Conservation (phyloP, 345 rosid species). For the Orychophragmus violaceus region DNA sequence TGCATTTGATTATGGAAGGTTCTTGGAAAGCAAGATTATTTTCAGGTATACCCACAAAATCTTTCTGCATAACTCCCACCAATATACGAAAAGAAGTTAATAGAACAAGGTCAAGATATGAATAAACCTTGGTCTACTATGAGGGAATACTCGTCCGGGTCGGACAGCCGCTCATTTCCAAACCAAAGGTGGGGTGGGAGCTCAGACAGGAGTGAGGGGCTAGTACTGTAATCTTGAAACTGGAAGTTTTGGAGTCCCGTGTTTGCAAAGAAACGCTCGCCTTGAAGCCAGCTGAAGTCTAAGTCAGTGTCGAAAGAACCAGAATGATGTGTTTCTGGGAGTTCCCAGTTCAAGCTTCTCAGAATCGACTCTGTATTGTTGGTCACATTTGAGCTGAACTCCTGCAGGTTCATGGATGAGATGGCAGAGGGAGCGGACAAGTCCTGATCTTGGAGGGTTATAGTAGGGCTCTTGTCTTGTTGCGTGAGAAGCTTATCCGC, state of each 20-base stretch:
- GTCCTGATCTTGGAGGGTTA: slow-evolving; percentile 14
- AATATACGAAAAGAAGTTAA: slow-evolving; percentile 22
- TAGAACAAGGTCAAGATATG: slow-evolving; percentile 42
- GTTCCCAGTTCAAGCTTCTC: slow-evolving; percentile 36
- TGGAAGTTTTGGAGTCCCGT: slow-evolving; percentile 44
- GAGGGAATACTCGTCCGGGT: slow-evolving; percentile 52
- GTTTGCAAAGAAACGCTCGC: slow-evolving; percentile 43
- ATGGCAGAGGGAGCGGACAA: slow-evolving; percentile 31
- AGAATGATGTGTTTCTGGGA: slow-evolving; percentile 32
- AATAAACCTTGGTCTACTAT: slow-evolving; percentile 62
- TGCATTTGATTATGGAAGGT: slow-evolving; percentile 15
- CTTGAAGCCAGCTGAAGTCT: slow-evolving; percentile 44
- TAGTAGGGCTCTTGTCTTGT: slow-evolving; percentile 30
- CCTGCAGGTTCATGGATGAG: slow-evolving; percentile 34
- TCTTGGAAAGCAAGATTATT: slow-evolving; percentile 22
- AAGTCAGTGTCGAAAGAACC: slow-evolving; percentile 37
- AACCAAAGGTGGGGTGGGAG: slow-evolving; percentile 52
- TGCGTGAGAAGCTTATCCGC: slow-evolving; percentile 25
- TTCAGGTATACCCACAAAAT: slow-evolving; percentile 34
- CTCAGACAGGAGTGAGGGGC: slow-evolving; percentile 35
- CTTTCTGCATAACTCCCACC: slow-evolving; percentile 30
- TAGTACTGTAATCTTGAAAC: slow-evolving; percentile 33
- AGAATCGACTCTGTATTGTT: slow-evolving; percentile 34
- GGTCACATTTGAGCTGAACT: slow-evolving; percentile 32
- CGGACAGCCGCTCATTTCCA: slow-evolving; percentile 48